Percentiles rank a stretch among this genome's conserved stretches.
phyloP scores from a whole-genome alignment of 176 grass and related monocot species.

The Tuctoria greenei region DNA sequence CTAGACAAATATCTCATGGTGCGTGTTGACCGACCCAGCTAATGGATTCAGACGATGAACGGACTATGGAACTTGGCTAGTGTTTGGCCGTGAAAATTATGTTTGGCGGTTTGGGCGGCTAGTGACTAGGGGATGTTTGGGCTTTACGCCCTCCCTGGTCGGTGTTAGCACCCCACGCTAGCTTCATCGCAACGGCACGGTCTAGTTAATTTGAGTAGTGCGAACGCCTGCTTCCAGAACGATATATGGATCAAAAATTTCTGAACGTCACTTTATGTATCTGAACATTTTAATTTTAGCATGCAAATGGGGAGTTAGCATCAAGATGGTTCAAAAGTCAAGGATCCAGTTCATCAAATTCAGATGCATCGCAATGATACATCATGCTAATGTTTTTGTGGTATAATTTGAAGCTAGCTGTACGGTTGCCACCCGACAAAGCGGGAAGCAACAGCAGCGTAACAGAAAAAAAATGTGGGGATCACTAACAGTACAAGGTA shows the following conservation, averaged over 20 bases:
- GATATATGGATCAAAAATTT: not conserved
- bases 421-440: not conserved
- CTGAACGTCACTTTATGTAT: not conserved
- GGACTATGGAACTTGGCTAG: not conserved
- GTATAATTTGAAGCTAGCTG: not conserved
- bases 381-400: not conserved
- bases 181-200: not conserved
- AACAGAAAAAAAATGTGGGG: not conserved
- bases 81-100: not conserved
- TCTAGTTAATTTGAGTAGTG: not conserved
- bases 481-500: not conserved
- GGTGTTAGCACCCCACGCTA: not conserved
- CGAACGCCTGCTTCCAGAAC: not conserved
- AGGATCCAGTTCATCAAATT: not conserved
- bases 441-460: not conserved
- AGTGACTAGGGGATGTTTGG: not conserved
- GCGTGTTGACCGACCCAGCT: conserved; percentile 47
- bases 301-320: too few species aligned
- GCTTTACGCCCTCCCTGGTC: too few species aligned
- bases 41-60: conserved; percentile 9
- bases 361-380: not conserved
- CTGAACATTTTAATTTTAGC: not conserved
- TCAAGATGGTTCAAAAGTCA: not conserved
- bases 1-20: conserved; percentile 66
- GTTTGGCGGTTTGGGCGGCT: too few species aligned